Evolutionary conservation across 768 basidiomycete genomes (phyloP), one percentile per base, ranked within the genome.

Genomic region (Russula virescens): DNA sequence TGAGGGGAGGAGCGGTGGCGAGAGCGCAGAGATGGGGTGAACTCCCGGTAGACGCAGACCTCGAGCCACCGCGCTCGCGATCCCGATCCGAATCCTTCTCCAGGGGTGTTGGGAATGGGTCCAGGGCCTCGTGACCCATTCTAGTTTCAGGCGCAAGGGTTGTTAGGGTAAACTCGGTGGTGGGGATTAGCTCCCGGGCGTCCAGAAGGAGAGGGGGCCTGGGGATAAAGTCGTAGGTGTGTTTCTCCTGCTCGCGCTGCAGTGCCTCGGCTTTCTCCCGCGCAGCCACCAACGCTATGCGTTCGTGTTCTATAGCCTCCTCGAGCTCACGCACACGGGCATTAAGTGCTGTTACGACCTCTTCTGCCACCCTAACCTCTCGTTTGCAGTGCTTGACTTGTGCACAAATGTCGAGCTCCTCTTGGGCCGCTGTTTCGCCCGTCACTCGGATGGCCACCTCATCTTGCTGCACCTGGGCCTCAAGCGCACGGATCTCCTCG

Each of bases 321-420:
- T 94, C 91, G 60, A 94, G 75, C 68, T 88, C 88, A 64, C 83
- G 81, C 49, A 88, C 84, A 54, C 87, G 84, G 40, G 78, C 80
- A 73, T 83, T 87, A 62, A 78, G 76, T 53, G 74, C 75, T 34
- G 73, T 66, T 42, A 77, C 67, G 52, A 74, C 75, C n/a, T 75
- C 73, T 66, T 88, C 83, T 23, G 77, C 75, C 23, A 76, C 76
- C n/a, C 82, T 79, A 52, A 78, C 74, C 46, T 77, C 77, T 47
- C 68, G 73, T 60, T 74, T 77, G 71, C 73, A 83, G 57, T 75
- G 76, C 66, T 72, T 73, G 51, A 87, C 75, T 59, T 81, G 73
- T 43, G 79, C 77, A 63, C 72, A 73, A 34, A 63, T 69, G 47
- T 69, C 71, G 19, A 72, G 69, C 48, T 74, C 73, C 51, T 75